Percentiles rank a stretch among this genome's conserved stretches.
These are phyloP conservation scores for Syzygium aqueum DNA, from an alignment of 345 rosid species.

Conservation along the genomic window DNA sequence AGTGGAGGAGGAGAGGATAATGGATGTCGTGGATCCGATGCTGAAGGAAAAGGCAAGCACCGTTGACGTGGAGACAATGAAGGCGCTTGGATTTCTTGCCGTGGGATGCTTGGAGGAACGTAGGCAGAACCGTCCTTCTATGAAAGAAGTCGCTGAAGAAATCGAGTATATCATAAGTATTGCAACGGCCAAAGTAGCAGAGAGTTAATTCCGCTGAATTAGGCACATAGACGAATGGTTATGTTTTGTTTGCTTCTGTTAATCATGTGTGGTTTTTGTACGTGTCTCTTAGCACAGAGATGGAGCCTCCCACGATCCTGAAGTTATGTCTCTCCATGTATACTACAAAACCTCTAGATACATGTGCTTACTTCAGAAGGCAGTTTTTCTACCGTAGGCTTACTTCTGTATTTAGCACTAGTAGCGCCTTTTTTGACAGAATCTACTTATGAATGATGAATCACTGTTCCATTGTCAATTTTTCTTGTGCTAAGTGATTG, in stretches of 20 bases:
- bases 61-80: constrained; percentile 39
- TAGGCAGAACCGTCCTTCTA: constrained; percentile 54
- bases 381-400: not conserved
- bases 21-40: constrained; percentile 23
- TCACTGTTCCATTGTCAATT: no score
- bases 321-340: not conserved
- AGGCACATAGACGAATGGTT: not conserved
- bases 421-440: not conserved
- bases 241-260: not conserved
- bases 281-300: not conserved
- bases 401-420: not conserved
- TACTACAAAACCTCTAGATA: not conserved
- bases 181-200: not conserved
- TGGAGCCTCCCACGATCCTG: not conserved
- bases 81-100: constrained; percentile 35
- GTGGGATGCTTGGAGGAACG: constrained; percentile 45
- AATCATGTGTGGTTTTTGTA: not conserved
- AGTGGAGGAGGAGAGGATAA: constrained; percentile 27
- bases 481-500: no score
- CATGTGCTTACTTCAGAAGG: not conserved
- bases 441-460: no score
- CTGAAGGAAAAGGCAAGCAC: constrained; percentile 16
- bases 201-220: not conserved
- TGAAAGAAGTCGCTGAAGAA: constrained; percentile 50
- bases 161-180: constrained; percentile 37